Conservation (phyloP, 2,329 filamentous ascomycete species). For the Pezicula neosporulosa region DNA sequence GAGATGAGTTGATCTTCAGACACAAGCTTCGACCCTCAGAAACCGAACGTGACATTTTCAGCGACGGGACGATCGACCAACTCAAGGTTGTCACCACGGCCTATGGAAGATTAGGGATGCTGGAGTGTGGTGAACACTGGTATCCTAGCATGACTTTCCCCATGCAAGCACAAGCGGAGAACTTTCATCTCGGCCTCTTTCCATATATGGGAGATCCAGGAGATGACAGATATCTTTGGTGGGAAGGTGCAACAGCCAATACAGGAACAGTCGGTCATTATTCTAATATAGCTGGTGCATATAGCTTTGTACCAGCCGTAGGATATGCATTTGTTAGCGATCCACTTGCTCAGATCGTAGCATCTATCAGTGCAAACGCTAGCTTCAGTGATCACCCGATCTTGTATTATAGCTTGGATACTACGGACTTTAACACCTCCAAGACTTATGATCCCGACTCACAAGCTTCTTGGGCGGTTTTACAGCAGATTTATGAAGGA, state of each 20-base stretch:
- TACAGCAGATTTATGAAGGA: neutral
- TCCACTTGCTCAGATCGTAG: neutral
- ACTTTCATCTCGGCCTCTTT: neutral
- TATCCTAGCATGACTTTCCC: slow-evolving; percentile 1
- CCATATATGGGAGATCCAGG: neutral
- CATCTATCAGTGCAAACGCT: neutral
- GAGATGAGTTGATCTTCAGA: neutral
- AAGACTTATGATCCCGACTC: neutral
- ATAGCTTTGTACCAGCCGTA: neutral
- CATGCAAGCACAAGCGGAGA: neutral
- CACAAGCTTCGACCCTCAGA: slow-evolving; percentile 2
- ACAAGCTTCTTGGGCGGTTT: neutral
- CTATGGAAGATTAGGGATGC: neutral
- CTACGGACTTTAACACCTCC: neutral
- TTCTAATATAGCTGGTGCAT: neutral
- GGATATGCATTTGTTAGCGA: neutral
- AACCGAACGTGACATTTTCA: neutral
- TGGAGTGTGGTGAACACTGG: neutral
- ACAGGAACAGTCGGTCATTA: neutral
- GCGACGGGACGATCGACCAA: neutral
- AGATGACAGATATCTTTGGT: neutral
- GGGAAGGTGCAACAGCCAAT: neutral
- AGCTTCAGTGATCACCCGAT: neutral
- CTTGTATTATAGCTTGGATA: neutral
- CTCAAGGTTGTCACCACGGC: neutral